Evolutionary conservation across 2,329 filamentous ascomycete species (phyloP), one percentile per base, ranked within the genome.

Genomic region (Aspergillus glaucus): DNA sequence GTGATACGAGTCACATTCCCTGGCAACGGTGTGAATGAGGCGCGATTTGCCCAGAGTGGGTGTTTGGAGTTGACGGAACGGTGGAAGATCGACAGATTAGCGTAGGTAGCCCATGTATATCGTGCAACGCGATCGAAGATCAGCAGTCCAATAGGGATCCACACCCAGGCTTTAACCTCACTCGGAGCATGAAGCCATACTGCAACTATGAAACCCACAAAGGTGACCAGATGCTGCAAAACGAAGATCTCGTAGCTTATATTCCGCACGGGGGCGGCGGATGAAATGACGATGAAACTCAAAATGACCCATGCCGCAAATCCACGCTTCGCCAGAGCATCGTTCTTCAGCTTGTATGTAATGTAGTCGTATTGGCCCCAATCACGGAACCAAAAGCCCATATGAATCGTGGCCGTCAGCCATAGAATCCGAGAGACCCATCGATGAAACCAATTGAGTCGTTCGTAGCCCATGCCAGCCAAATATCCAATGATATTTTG

Each of bases 1-100:
- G 76, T 78, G 51, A 86, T 71, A 7, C 75, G 74, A 3, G 80
- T 83, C 24, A 79, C 74, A 43, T 78, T 70, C 42, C 78, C 76
- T 1, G 79, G 69, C 2, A 85, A 65, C 14, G 79, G 67, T 2
- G 73, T 69, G 49, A 78, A 71, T 3, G 63, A 68, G 1, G 75
- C 74, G 28, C 62, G 64, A 55, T 74, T 74, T 3, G 67, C 60
- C 62, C 73, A 70, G 4, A 69, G 22, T 48, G 50, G 12, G 24
- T 56, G 43, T 24, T 52, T n/a, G 30, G 56, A 9, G 43, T 58
- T 48, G 12, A 43, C 46, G 2, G 53, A 52, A 22, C 53, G 48
- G 50, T 74, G 70, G 40, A 74, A 69, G 6, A 75, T 48, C 0
- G 69, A 64, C 21, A 76, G 30, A 51, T 76, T 77, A 24, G 58